phyloP scores from a whole-genome alignment of 2,329 filamentous ascomycete genomes.

The Alternaria solani region DNA sequence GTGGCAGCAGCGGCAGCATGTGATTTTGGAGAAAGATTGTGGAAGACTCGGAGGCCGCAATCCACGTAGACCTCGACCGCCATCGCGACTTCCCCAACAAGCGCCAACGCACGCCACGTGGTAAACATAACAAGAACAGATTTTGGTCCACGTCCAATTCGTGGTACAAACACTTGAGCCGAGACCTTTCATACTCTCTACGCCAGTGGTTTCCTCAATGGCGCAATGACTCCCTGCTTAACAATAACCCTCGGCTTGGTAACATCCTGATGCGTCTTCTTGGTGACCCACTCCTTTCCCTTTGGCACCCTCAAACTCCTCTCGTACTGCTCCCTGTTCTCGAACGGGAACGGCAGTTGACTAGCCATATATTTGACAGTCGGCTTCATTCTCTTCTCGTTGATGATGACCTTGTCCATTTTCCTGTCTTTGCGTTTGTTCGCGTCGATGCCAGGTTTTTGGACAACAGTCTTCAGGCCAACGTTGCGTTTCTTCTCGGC shows the following conservation, averaged over 20 bases:
- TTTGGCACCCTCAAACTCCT: constrained; percentile 84
- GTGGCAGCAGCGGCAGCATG: neutral
- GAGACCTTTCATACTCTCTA: constrained; percentile 5
- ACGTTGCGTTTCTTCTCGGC: constrained; percentile 64
- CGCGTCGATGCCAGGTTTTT: constrained; percentile 76
- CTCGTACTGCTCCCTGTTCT: constrained; percentile 89
- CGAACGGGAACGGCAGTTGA: constrained; percentile 86
- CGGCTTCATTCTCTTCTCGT: constrained; percentile 90
- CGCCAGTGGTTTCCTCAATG: constrained; percentile 79
- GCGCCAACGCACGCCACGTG: neutral
- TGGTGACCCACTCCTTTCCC: constrained; percentile 96
- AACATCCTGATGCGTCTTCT: constrained; percentile 87
- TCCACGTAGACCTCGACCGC: neutral
- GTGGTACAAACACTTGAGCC: too few species aligned
- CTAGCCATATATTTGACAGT: constrained; percentile 88
- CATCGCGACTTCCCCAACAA: neutral
- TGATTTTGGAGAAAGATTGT: neutral
- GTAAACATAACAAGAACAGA: neutral
- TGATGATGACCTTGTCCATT: constrained; percentile 86
- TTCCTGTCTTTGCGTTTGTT: constrained; percentile 82
- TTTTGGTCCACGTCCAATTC: neutral
- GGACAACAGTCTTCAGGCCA: constrained; percentile 66
- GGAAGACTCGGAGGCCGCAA: neutral
- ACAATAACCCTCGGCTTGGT: constrained; percentile 90
- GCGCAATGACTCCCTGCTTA: constrained; percentile 92